phyloP scores from a whole-genome alignment of 139 green algal species.

The Ettlia oleoabundans region DNA sequence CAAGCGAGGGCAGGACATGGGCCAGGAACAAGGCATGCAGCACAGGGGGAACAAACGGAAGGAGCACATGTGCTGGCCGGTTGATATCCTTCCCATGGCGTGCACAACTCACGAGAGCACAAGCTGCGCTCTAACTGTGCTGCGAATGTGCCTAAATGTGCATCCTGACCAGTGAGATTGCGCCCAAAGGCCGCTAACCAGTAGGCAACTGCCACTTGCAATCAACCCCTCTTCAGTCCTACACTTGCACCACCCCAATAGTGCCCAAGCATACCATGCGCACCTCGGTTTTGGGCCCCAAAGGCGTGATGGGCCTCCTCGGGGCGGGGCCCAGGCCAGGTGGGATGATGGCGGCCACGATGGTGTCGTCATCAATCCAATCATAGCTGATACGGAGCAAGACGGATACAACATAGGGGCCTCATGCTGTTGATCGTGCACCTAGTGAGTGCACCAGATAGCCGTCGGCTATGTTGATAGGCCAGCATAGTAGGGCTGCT shows the following conservation, averaged over 20 bases:
- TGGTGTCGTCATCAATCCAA: constrained; percentile 85
- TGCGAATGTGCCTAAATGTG: not conserved
- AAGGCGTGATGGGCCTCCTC: constrained; percentile 52
- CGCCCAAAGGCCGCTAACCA: not conserved
- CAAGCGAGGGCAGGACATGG: not conserved
- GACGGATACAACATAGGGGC: not conserved
- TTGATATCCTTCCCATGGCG: not conserved
- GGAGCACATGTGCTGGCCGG: not conserved
- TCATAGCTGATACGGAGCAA: constrained; percentile 57
- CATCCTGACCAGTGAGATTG: no score
- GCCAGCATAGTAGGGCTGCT: no score
- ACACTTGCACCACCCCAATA: not conserved
- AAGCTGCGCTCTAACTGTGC: not conserved
- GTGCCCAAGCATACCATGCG: not conserved
- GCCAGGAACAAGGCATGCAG: not conserved
- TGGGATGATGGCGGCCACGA: constrained; percentile 78
- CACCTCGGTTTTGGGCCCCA: constrained; percentile 77
- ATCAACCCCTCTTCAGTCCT: not conserved
- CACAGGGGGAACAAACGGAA: not conserved
- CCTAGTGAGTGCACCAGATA: not conserved
- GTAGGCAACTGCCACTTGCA: not conserved
- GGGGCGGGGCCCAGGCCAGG: constrained; percentile 41
- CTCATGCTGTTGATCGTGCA: no score
- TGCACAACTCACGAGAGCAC: not conserved
- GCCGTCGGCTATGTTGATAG: no score